phyloP scores from a whole-genome alignment of 192 early-diverging fungal genomes.

The Hyaloraphidium curvatum region DNA sequence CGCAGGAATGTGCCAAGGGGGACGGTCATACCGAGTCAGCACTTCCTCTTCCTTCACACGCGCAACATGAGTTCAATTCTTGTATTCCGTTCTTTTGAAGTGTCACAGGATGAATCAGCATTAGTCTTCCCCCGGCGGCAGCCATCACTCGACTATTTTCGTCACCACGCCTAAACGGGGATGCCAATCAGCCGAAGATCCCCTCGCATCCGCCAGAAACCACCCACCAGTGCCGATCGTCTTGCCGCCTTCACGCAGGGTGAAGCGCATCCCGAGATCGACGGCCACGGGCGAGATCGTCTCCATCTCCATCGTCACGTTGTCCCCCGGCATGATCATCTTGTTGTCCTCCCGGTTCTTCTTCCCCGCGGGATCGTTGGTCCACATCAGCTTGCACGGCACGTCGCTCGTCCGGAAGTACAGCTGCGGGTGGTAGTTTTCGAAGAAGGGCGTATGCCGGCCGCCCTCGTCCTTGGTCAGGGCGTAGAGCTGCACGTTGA shows the following conservation, averaged over 20 bases:
- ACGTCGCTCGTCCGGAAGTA: constrained; percentile 93
- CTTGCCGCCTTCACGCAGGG: constrained; percentile 90
- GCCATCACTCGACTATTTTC: too few species aligned
- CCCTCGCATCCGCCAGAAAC: too few species aligned
- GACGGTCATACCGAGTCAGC: too few species aligned
- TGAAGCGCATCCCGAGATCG: constrained; percentile 89
- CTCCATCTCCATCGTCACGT: constrained; percentile 76
- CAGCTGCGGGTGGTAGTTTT: constrained; percentile 94
- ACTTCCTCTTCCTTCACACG: too few species aligned
- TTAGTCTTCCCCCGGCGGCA: too few species aligned
- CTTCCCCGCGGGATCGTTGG: constrained; percentile 29
- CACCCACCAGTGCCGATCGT: constrained; percentile 97
- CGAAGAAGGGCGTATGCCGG: constrained; percentile 88
- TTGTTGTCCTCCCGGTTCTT: constrained; percentile 71
- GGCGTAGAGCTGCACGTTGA: constrained; percentile 78
- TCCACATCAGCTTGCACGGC: constrained; percentile 44
- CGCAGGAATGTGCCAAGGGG: too few species aligned
- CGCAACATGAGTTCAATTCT: too few species aligned
- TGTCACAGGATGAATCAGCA: too few species aligned
- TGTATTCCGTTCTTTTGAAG: too few species aligned
- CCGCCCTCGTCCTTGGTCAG: constrained; percentile 97
- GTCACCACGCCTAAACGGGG: too few species aligned
- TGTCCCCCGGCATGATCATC: constrained; percentile 97
- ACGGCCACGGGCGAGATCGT: constrained; percentile 62
- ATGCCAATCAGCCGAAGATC: too few species aligned